A percentile compares a stretch with the other conserved stretches of the same genome.
Conservation (phyloP, 768 basidiomycete genomes). For the Roridomyces roridus region DNA sequence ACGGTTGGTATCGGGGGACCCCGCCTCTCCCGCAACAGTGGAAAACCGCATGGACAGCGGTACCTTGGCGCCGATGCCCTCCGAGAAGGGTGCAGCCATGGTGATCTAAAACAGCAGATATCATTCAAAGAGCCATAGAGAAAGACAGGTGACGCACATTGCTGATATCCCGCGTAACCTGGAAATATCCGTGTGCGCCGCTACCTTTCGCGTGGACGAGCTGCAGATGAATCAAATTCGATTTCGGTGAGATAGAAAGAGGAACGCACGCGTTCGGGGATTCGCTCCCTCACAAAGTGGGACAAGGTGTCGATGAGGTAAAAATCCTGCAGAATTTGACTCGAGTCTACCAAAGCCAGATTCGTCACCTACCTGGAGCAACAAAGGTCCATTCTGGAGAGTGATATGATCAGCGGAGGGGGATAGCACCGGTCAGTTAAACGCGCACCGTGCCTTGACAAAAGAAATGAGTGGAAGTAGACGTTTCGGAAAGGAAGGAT, state of each 20-base stretch:
- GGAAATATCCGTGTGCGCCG: constrained; percentile 24
- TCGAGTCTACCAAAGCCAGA: neutral
- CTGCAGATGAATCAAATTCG: neutral
- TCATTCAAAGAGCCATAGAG: neutral
- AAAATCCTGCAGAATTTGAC: constrained; percentile 11
- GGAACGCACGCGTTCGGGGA: constrained; percentile 22
- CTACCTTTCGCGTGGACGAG: constrained; percentile 26
- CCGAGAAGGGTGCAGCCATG: constrained; percentile 23
- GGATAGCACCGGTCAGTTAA: neutral
- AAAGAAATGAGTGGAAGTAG: neutral
- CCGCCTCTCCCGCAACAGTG: constrained; percentile 22
- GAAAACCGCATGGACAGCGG: constrained; percentile 21
- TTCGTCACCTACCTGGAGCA: constrained; percentile 22
- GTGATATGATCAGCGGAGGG: neutral
- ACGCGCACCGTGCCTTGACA: constrained; percentile 13
- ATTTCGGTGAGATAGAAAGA: too few relatives aligned
- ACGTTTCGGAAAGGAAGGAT: neutral
- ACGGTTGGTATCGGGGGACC: constrained; percentile 22
- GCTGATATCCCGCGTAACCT: constrained; percentile 22
- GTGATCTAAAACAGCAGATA: too few relatives aligned
- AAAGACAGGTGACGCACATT: constrained; percentile 4
- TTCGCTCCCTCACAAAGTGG: constrained; percentile 17
- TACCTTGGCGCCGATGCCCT: constrained; percentile 22
- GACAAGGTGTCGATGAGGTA: constrained; percentile 17
- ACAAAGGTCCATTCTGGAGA: constrained; percentile 16